Conservation (phyloP, 2,329 filamentous ascomycete species). For the Rugonectria rugulosa region DNA sequence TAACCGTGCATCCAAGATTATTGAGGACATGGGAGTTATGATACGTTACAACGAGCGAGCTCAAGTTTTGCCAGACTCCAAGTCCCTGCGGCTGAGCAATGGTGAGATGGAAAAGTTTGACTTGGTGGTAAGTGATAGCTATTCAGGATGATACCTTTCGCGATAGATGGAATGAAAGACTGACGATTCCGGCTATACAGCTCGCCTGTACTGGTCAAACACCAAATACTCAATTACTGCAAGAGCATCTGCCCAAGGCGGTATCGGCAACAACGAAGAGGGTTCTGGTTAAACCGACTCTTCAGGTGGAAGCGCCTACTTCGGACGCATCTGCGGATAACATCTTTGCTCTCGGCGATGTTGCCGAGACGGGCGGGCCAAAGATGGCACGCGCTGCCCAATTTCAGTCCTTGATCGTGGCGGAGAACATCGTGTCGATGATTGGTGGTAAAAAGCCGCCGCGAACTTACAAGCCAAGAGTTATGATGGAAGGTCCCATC, state of each 20-base stretch:
- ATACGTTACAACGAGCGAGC: constrained; percentile 15
- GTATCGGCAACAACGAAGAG: not conserved
- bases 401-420: constrained; percentile 17
- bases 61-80: not conserved
- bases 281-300: constrained; percentile 18
- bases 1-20: not conserved
- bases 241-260: not conserved
- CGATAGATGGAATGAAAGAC: not conserved
- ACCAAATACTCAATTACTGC: constrained; percentile 15
- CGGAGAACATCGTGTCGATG: constrained; percentile 4
- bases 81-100: not conserved
- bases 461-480: not conserved
- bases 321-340: not conserved
- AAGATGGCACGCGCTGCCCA: constrained; percentile 25
- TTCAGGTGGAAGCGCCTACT: not conserved
- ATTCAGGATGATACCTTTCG: accelerated
- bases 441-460: constrained; percentile 4
- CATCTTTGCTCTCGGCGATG: constrained; percentile 21
- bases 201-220: constrained; percentile 27
- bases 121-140: constrained; percentile 11
- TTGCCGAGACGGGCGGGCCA: constrained; percentile 18
- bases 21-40: not conserved
- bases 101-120: constrained; percentile 9
- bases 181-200: not conserved
- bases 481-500: not conserved